Evolutionary conservation across 2,329 filamentous ascomycete species (phyloP), one percentile per base, ranked within the genome.

Genomic region (Ophiocordyceps camponoti-saundersi): DNA sequence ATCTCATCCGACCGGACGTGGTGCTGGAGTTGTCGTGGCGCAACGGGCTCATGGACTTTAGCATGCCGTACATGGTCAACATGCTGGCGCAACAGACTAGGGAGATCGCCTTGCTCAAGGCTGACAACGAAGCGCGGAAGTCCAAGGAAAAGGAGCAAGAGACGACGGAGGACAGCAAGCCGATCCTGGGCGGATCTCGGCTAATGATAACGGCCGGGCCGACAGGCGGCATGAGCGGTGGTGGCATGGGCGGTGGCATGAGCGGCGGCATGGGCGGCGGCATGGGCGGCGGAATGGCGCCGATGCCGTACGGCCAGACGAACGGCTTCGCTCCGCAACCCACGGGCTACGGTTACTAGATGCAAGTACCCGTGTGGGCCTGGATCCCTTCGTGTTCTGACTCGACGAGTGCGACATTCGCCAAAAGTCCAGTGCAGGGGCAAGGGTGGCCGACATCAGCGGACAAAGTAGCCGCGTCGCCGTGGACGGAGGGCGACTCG

Each of bases 1-100:
- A 96, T 49, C 82, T 98, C 51, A 89, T 98, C 56, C 86, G 87
- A 18, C 83, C 93, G 3, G 88, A 96, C 60, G 73, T 93, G 46
- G 83, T 98, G 49, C 78, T 98, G 65, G 92, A 98, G 70, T 77
- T 98, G 48, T 96, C 92, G 49, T 98, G 92, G 92, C 90, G 92
- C 56, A 75, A 95, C 61, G 87, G 88, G 50, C 82, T 98, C 39
- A 80, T 82, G 57, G 92, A 98, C 70, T 98, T 95, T 69, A 94
- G 89, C 44, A 98, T 98, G 93, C 92, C 92, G 18, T 98, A 94
- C 73, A 93, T 98, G 87, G 96, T 98, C 77, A 98, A 96, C 71
- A 84, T 93, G 71, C 73, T 98, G 52, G 79, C 82, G 55, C 88
- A 95, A 65, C 89, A 96, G 68, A 88, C 86, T 39, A 80, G 83